Evolutionary conservation across 2,329 filamentous ascomycete species (phyloP), one percentile per base, ranked within the genome.

Genomic region (Monosporascus sp.): DNA sequence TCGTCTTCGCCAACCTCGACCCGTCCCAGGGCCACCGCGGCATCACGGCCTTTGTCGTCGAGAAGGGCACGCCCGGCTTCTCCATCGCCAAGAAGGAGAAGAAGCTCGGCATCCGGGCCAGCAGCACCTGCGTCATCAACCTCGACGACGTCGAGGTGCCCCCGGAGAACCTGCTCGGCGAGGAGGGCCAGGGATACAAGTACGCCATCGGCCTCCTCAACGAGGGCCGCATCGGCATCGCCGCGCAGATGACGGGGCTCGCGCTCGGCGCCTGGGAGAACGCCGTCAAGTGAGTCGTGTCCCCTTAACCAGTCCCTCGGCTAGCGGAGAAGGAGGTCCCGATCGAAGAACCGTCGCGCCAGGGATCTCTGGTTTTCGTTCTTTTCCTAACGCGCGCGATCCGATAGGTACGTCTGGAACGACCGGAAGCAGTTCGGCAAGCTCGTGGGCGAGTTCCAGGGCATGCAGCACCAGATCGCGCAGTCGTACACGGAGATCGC

Each of bases 71-170:
- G 48, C 85, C 87, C 51, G 94, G 94, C 36, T 97, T 99, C 79
- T 86, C 83, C 56, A 95, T 99, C 66, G 91, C 94, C 41, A 99
- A 99, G 83, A 99, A 99, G 80, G 94, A 99, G 80, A 97, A 97
- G 87, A 99, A 99, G 80, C 85, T 99, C 48, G 94, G 94, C 54
- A 99, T 99, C 76, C 87, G 83, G 67, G 94, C 94, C 51, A 95
- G 89, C 75, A 95, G 89, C 75, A 99, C 94, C 34, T 99, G 94
- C 73, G 93, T 97, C 58, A 80, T 99, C 71, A 97, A 90, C 80
- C 96, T 99, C 64, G 94, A 99, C 73, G 94, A 99, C 65, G 91
- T 97, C 50, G 83, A 93, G 66, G 82, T 99, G 39, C 91, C 94
- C 56, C 86, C 85, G 72, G 89, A 86, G 66, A 95, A 96, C 71